Conservation (phyloP, 2,329 filamentous ascomycete species). For the Ascochyta viciae-villosae region DNA sequence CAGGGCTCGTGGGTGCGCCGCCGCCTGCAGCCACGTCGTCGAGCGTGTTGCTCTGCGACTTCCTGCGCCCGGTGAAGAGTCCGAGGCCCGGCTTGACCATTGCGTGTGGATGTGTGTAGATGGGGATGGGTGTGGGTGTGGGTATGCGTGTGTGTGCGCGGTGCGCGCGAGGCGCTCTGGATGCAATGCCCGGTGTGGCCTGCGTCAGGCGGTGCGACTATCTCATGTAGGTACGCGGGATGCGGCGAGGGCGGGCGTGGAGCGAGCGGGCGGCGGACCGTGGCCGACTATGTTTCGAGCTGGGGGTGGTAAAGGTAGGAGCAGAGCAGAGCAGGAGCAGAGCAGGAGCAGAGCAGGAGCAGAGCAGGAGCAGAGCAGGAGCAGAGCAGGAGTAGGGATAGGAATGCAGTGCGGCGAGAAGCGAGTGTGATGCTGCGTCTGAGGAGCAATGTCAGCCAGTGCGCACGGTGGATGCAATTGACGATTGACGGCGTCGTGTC, state of each 20-base stretch:
- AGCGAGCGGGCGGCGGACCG: constrained; percentile 5
- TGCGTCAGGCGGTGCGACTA: constrained; percentile 19
- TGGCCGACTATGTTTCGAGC: background rate
- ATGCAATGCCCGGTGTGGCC: constrained; percentile 30
- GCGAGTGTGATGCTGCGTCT: constrained; percentile 14
- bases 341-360: background rate
- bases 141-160: constrained; percentile 3
- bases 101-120: constrained; percentile 2
- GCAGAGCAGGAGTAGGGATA: constrained; percentile 1
- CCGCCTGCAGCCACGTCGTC: constrained; percentile 33
- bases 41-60: constrained; percentile 47
- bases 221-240: constrained; percentile 27
- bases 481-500: background rate
- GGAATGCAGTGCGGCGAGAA: constrained; percentile 5
- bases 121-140: constrained; percentile 2
- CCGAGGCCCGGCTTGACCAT: constrained; percentile 45
- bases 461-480: too few species aligned
- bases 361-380: background rate
- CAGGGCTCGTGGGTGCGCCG: constrained; percentile 26
- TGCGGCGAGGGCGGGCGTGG: constrained; percentile 10
- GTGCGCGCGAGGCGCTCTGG: constrained; percentile 19
- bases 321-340: constrained; percentile 1
- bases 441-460: too few species aligned
- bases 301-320: background rate
- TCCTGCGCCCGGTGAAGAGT: constrained; percentile 45